Evolutionary conservation across 805 yeast species (phyloP).

Genomic region (Tetrapisispora nanseiensis): DNA sequence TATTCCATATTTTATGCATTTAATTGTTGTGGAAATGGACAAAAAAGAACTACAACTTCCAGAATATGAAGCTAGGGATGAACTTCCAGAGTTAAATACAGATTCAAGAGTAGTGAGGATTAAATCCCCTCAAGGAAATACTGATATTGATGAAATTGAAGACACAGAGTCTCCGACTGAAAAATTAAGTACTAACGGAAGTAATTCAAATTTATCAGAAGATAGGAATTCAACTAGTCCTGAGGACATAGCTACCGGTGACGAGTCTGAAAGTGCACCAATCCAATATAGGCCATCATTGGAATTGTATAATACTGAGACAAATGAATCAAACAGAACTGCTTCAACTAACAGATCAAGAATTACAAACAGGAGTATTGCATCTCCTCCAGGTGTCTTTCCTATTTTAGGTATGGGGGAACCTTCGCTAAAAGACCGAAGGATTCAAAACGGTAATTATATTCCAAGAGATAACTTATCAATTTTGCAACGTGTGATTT

Average conservation of each 20-base stretch:
- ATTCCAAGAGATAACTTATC: not conserved
- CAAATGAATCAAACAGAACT: not conserved
- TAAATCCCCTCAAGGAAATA: slow-evolving; percentile 25
- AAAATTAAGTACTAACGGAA: not conserved
- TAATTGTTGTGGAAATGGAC: slow-evolving; percentile 65
- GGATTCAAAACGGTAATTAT: slow-evolving; percentile 1
- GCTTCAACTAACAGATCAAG: not conserved
- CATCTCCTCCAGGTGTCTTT: slow-evolving; percentile 5
- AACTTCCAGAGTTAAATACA: slow-evolving; percentile 66
- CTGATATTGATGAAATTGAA: slow-evolving; percentile 4
- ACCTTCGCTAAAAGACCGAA: not conserved
- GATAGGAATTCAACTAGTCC: not conserved
- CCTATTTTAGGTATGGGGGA: slow-evolving; percentile 5
- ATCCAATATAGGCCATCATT: not conserved
- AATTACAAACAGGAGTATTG: not conserved
- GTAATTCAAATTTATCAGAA: not conserved
- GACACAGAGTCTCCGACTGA: not conserved
- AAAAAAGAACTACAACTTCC: slow-evolving; percentile 54
- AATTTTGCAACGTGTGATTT: not conserved
- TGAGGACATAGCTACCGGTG: not conserved
- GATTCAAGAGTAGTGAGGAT: slow-evolving; percentile 71
- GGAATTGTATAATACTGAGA: not conserved
- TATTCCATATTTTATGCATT: slow-evolving; percentile 64
- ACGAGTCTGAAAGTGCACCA: not conserved
- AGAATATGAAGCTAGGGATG: slow-evolving; percentile 60